Base-by-base conservation (phyloP, 768 basidiomycete genomes). In the Boletellus ananas region DNA sequence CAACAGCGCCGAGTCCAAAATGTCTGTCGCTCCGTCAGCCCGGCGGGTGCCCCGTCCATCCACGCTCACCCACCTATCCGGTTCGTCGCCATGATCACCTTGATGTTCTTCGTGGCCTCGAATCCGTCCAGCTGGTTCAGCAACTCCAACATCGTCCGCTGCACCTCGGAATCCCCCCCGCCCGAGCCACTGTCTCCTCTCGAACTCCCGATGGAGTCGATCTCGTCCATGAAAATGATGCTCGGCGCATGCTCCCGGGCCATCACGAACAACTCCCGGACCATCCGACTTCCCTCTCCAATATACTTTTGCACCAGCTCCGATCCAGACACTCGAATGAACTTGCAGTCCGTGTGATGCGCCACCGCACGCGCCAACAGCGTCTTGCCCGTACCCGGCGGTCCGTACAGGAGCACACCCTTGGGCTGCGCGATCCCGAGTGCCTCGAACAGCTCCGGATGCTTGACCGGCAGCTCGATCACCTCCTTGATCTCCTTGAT, bases 211-310 rank as follows among this genome's bases (percentile, higher is more conserved):
- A 98, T 98, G 17, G 90, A 93, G 71, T 98, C 95, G 56, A 98
- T 97, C 72, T 97, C 95, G 67, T 97, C 95, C 94, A 98, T 96
- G 76, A 98, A 97, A 66, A 98, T 96, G 72, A 98, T 96, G 69
- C 88, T 90, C 33, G 95, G 95, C 31, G 95, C 95, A 62, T 96
- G 93, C 67, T 97, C 95, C 54, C 94, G 72, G 3, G 95, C 95
- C 95, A 96, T 97, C 52, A 96, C 93, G 76, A 98, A 98, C 51
- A 98, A 70, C 73, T 97, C 95, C 45, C 95, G 81, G 34, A 97
- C 94, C 94, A 96, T 97, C 52, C 94, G 75, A 55, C 85, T 89
- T 18, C 94, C 94, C 74, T 97, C 95, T 41, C 95, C 95, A 59
- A 97, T 96, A 62, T 97, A 98, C 76, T 96, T 97, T 73, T 97